Conservation (phyloP, 495 filamentous ascomycete species). For the Aspergillus cristatus region DNA sequence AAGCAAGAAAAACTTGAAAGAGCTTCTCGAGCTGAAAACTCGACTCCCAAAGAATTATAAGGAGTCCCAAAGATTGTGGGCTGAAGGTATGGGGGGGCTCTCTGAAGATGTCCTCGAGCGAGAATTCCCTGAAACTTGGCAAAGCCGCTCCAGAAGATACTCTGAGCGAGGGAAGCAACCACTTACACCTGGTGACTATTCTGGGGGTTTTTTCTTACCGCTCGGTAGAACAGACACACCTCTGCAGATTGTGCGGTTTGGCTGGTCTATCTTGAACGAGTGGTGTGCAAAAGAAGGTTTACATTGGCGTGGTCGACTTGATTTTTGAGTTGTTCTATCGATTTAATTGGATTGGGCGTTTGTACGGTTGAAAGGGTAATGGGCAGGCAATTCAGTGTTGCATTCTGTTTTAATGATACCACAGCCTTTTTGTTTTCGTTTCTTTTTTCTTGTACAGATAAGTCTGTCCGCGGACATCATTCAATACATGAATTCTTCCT, state of each 20-base stretch:
- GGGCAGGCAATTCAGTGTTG: not conserved
- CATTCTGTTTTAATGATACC: conserved; percentile 28
- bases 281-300: conserved; percentile 37
- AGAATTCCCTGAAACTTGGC: conserved; percentile 41
- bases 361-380: not conserved
- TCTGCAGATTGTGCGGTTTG: conserved; percentile 40
- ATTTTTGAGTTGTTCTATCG: conserved; percentile 13
- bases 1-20: conserved; percentile 25
- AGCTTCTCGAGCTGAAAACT: conserved; percentile 31
- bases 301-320: conserved; percentile 30
- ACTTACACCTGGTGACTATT: conserved; percentile 31
- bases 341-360: not conserved
- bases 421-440: conserved; percentile 6
- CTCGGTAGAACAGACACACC: conserved; percentile 30
- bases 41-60: conserved; percentile 32
- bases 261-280: conserved; percentile 33
- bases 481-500: not conserved
- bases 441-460: conserved; percentile 1
- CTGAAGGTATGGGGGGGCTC: conserved; percentile 33
- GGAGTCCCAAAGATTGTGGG: conserved; percentile 36
- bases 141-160: conserved; percentile 25
- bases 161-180: conserved; percentile 27
- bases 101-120: conserved; percentile 32
- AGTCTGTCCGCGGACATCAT: too few species aligned
- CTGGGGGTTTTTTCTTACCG: conserved; percentile 34